A percentile compares a stretch with the other conserved stretches of the same genome.
phyloP scores from a whole-genome alignment of 768 basidiomycete species.

The Kwoniella mangroviensis region DNA sequence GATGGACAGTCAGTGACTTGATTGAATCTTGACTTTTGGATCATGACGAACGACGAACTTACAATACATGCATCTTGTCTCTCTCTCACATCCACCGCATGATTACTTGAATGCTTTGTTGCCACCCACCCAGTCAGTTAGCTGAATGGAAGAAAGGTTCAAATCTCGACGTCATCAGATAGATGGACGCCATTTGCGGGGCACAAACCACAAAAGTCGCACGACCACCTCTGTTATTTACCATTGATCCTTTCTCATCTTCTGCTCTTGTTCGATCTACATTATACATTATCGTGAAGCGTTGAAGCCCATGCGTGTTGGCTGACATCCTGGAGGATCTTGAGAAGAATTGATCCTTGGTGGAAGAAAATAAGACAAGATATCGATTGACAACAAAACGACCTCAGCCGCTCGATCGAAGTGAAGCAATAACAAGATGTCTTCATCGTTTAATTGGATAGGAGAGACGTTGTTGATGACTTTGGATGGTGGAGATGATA shows the following conservation, averaged over 20 bases:
- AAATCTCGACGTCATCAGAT: slow-evolving; percentile 3
- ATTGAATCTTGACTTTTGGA: too few relatives aligned
- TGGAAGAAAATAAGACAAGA: too few relatives aligned
- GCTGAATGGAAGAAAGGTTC: neutral
- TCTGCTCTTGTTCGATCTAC: neutral
- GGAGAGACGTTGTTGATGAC: neutral
- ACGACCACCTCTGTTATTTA: slow-evolving; percentile 2
- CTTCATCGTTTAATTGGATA: slow-evolving; percentile 11
- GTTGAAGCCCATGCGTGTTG: neutral
- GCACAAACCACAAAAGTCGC: slow-evolving; percentile 9
- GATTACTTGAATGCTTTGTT: neutral
- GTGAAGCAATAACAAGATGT: neutral
- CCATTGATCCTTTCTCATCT: neutral
- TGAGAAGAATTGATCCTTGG: too few relatives aligned
- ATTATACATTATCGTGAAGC: neutral
- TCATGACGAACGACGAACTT: too few relatives aligned
- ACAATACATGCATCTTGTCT: too few relatives aligned
- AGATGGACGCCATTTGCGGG: neutral
- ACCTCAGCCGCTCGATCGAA: too few relatives aligned
- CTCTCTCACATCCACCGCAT: too few relatives aligned
- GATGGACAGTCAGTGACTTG: too few relatives aligned
- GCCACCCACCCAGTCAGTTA: neutral
- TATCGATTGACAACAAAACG: too few relatives aligned
- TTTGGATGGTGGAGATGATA: slow-evolving; percentile 17
- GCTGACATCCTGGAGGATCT: neutral